Conservation (phyloP, 176 grass and related monocot genomes). For the Dendrocalamus sinicus region DNA sequence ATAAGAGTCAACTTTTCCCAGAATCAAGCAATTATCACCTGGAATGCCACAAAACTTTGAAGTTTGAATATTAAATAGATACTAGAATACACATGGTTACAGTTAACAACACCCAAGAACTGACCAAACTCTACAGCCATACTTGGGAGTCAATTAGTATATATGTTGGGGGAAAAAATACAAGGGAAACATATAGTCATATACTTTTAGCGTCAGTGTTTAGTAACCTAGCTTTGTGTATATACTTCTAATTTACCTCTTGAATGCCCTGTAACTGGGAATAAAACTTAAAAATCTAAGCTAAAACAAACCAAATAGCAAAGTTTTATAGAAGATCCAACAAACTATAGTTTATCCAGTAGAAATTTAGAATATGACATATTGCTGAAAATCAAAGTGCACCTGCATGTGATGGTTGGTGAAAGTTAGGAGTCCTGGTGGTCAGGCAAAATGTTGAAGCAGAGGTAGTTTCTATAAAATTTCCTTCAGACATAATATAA, state of each 20-base stretch:
- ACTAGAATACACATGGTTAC: not conserved
- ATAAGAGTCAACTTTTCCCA: slow-evolving; percentile 82
- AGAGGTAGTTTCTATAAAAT: not conserved
- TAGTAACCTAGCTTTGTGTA: not conserved
- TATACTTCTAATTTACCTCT: not conserved
- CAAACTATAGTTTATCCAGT: not conserved
- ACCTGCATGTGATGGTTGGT: not conserved
- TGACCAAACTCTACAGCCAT: not conserved
- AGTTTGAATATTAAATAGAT: not conserved
- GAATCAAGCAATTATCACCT: slow-evolving; percentile 83
- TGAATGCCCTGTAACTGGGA: not conserved
- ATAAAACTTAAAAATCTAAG: not conserved
- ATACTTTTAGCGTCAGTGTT: not conserved
- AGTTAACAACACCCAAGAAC: not conserved
- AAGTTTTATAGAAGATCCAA: slow-evolving; percentile 16
- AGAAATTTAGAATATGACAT: not conserved
- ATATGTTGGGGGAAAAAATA: not conserved
- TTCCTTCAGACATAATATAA: not conserved
- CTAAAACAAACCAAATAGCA: not conserved
- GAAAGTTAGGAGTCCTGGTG: not conserved
- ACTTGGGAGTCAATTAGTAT: not conserved
- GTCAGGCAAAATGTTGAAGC: slow-evolving; percentile 4
- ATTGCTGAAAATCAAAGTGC: not conserved
- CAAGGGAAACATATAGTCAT: not conserved
- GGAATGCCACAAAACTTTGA: slow-evolving; percentile 35